phyloP scores from a whole-genome alignment of 805 yeast genomes.

The Ogataea pilisensis region DNA sequence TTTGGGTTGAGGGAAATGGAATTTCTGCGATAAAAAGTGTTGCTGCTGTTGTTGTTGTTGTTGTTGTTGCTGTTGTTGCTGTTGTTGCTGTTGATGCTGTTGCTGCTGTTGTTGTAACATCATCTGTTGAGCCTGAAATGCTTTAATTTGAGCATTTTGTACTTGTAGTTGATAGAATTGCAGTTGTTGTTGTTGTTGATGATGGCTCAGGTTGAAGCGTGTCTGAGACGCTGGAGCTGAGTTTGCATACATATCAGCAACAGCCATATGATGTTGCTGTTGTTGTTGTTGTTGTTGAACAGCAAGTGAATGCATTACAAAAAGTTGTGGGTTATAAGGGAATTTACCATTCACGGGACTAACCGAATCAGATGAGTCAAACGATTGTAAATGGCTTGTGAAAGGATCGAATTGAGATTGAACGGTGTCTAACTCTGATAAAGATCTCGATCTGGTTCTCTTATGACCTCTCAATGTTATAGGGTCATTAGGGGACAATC shows the following conservation, averaged over 20 bases:
- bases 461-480: slow-evolving; percentile 26
- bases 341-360: slow-evolving; percentile 1
- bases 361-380: slow-evolving; percentile 5
- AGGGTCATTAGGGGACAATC: not conserved
- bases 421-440: slow-evolving; percentile 27
- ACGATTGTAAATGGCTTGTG: slow-evolving; percentile 8
- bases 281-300: slow-evolving; percentile 1
- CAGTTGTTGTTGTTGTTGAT: slow-evolving; percentile 3
- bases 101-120: slow-evolving; percentile 14
- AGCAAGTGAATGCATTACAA: not conserved
- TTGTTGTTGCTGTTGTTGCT: slow-evolving; percentile 1
- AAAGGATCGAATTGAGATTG: slow-evolving; percentile 10
- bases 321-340: not conserved
- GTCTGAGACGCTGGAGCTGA: slow-evolving; percentile 25
- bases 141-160: slow-evolving; percentile 20
- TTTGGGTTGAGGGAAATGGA: slow-evolving; percentile 2
- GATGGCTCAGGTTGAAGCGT: slow-evolving; percentile 12
- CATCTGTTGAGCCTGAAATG: slow-evolving; percentile 18
- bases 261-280: not conserved
- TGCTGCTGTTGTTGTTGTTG: slow-evolving; percentile 7
- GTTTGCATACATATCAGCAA: slow-evolving; percentile 3
- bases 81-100: slow-evolving; percentile 8
- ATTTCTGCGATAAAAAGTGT: not conserved
- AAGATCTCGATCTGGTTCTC: slow-evolving; percentile 33
- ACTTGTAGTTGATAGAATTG: slow-evolving; percentile 16